Base-by-base conservation (phyloP, 1,139 yeast species). In the Scheffersomyces lignicola region DNA sequence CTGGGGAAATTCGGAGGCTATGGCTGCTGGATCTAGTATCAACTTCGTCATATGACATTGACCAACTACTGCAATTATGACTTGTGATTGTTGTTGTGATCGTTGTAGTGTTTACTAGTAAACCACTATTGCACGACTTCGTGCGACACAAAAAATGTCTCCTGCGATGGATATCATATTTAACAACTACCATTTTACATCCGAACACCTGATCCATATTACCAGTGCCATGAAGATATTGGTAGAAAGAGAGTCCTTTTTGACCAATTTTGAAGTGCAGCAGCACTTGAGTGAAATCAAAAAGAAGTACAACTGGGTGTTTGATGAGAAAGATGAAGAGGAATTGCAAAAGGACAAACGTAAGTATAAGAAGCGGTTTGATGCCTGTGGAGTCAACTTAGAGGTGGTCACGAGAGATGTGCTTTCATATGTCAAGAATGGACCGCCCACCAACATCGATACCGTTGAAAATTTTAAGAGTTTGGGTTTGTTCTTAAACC, bases 341-440 rank as follows among this genome's bases (percentile, higher is more conserved):
- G 44, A 54, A 45, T 40, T 54, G 37, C 47, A 49, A 35, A 43
- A 42, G 40, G 44, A 47, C 33, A 47, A 67, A 54, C 48, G 62
- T 50, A 51, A 68, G 50, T 51, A 62, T 60, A 56, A 62, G 51
- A 52, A 70, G 58, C 46, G 73, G 54, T 56, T 63, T 65, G 58
- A 66, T 47, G 79, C 60, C 4, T 59, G 72, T 38, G 76, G 76
- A 4, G 31, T 60, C 25, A 63, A 78, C 35, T 60, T 83, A 31
- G 96, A 90, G 48, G 73, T 77, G 10, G 73, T 88, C 29, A 76
- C 92, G 11, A 71, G 80, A 39, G 96, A 85, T 49, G 58, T 76
- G 9, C 63, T 69, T 26, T 65, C 72, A 5, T 79, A 76, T 47
- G 56, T 80, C 18, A 60, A 60, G 9, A 70, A 71, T 35, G 60